Evolutionary conservation across 2,329 filamentous ascomycete genomes (phyloP), one percentile per base, ranked within the genome.

Genomic region (Aspergillus ruber): DNA sequence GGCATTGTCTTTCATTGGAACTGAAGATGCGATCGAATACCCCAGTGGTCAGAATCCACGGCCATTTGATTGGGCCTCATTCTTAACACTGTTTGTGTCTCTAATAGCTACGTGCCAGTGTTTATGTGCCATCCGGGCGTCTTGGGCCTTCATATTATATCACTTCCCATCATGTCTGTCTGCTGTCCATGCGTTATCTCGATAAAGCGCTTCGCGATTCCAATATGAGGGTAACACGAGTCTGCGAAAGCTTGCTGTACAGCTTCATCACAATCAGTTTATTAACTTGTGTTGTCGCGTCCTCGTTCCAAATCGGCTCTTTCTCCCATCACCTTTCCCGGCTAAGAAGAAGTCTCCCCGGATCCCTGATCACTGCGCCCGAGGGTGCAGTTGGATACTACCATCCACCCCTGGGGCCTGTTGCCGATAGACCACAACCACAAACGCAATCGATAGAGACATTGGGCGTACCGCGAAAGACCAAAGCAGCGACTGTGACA

Each of bases 361-460:
- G 41, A 18, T 58, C 56, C 18, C 55, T 57, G 18, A 49, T 42
- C 12, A 48, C 48, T 12, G 55, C 53, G 7, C 55, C 57, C 25
- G 33, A 47, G 48, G 56, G 53, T 7, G 56, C 57, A 40, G 46
- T 59, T 6, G 56, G 56, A 27, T 45, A 50, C 21, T 57, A 55
- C 45, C 51, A 55, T 13, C 50, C 55, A 44, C 51, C 52, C 20
- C 50, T 52, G 10, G 52, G 52, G 1, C 55, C 51, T 20, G 36
- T 52, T 20, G 18, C 41, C 18, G 41, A 56, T 21, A 40, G 43
- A 29, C 27, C 45, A 13, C 45, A 29, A 29, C 10, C 25, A 29
- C 47, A 15, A 46, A 32, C 12, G 25, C 32, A 40, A 38, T 27
- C 39, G 25, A 43, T 20, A 15, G 17, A 39, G 36, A 39, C 36